Conservation (phyloP, 1,139 yeast species). For the Geotrichum histeridarum region DNA sequence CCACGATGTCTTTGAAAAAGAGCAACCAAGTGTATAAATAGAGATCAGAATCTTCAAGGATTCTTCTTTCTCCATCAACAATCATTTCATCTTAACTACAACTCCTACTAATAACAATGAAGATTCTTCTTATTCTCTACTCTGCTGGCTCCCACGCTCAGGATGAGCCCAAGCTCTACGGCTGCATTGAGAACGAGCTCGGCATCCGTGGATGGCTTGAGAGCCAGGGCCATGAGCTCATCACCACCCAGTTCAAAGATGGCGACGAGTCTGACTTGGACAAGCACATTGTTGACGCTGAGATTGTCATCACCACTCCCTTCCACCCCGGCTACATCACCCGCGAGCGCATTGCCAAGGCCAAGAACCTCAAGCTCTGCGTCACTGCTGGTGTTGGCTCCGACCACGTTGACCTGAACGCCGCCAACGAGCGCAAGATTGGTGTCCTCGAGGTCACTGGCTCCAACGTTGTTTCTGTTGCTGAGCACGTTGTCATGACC, state of each 20-base stretch:
- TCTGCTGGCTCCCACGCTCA: conserved; percentile 47
- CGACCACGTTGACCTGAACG: conserved; percentile 71
- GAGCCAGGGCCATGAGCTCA: conserved; percentile 60
- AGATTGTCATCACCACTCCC: conserved; percentile 74
- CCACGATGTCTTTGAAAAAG: no score
- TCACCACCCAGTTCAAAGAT: conserved; percentile 65
- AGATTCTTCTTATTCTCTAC: conserved; percentile 35
- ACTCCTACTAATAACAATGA: conserved; percentile 16
- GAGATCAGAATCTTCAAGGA: background rate
- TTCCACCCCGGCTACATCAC: conserved; percentile 79
- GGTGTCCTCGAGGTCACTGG: conserved; percentile 79
- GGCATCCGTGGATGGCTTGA: conserved; percentile 66
- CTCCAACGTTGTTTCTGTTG: conserved; percentile 73
- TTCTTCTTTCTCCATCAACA: conserved; percentile 1
- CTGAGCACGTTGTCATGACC: conserved; percentile 76
- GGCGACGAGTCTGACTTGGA: conserved; percentile 59
- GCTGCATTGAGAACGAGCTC: conserved; percentile 70
- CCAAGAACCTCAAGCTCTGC: conserved; percentile 66
- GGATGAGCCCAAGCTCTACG: conserved; percentile 58
- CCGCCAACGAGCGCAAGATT: conserved; percentile 60
- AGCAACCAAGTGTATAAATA: background rate
- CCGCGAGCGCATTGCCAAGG: conserved; percentile 59
- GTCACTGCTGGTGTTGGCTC: conserved; percentile 85
- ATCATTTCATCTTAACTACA: background rate
- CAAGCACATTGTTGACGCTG: conserved; percentile 63